phyloP scores from a whole-genome alignment of 345 rosid genomes.

The Euclidium syriacum region DNA sequence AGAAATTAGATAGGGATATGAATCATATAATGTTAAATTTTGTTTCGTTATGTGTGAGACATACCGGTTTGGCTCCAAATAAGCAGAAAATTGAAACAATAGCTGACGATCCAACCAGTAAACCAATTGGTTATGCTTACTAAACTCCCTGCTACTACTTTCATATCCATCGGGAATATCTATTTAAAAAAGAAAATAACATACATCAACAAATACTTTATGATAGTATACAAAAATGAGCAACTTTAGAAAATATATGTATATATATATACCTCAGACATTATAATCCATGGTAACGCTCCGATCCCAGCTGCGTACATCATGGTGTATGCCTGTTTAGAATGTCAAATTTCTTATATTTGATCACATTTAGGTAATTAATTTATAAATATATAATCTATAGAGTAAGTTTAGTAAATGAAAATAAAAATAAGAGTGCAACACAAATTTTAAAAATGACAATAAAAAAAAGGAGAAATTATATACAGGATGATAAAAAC shows the following conservation, averaged over 20 bases:
- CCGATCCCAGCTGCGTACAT: constrained; percentile 57
- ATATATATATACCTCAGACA: constrained; percentile 49
- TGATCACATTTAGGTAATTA: not conserved
- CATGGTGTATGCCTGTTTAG: constrained; percentile 38
- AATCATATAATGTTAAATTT: not conserved
- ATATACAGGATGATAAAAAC: too few species aligned
- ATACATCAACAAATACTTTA: not conserved
- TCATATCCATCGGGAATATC: constrained; percentile 51
- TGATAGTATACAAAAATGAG: not conserved
- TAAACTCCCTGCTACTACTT: constrained; percentile 55
- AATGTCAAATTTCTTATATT: not conserved
- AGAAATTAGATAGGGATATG: too few species aligned
- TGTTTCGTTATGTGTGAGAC: not conserved
- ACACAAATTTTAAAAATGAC: not conserved
- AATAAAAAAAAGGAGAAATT: constrained; percentile 23
- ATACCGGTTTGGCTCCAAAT: constrained; percentile 53
- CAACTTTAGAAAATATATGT: not conserved
- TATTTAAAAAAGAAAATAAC: not conserved
- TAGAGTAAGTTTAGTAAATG: too few species aligned
- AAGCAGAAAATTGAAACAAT: constrained; percentile 38
- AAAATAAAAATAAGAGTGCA: too few species aligned
- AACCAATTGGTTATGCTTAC: constrained; percentile 42
- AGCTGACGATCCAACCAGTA: constrained; percentile 48
- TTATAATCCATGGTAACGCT: constrained; percentile 64
- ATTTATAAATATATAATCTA: too few species aligned